Base-by-base conservation (phyloP, 1,139 yeast genomes). In the Hansenula anomala region DNA sequence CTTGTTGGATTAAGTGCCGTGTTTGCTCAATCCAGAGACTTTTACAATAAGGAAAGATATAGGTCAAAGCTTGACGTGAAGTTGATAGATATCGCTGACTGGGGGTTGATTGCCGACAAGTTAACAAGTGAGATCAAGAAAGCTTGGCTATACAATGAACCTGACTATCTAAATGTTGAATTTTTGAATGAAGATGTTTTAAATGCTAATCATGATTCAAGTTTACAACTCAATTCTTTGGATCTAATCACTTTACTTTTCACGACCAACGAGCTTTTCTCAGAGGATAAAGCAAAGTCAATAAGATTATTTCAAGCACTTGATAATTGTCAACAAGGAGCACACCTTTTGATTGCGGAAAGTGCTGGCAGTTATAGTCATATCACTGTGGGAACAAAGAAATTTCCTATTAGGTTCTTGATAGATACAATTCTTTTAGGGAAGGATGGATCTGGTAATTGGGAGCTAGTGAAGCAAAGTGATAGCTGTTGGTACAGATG, bases 281-380 rank as follows among this genome's bases (percentile, higher is more conserved):
- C 82, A 11, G 88, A 79, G 43, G 75, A 86, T 46, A 76, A 76
- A 50, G 66, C 75, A 0, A 76, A 71, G 36, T 75, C 94, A 2
- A 73, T 86, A 34, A 64, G 69, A 36, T 71, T 85, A 39, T 66
- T 88, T 39, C 82, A 79, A 41, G 58, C 56, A 27, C 63, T 72
- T 47, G 80, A 67, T 45, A 50, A 54, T 40, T 86, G 86, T 57
- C 56, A 56, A 30, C 43, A 59, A 2, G 94, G 89, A 0, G 61
- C 87, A 15, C 60, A 74, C 27, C 61, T 88, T 28, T 66, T 88
- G 35, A 77, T 88, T 29, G 78, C 87, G 2, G 96, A 88, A 54
- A 82, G 94, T 62, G 96, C 96, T 0, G 96, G 96, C 0, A 84
- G 95, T 4, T 88, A 81, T 59, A 85, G 95, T 1, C 82, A 86